These are phyloP conservation scores for Aspergillus coremiiformis DNA, from an alignment of 495 filamentous ascomycete genomes.

Conservation along the genomic window DNA sequence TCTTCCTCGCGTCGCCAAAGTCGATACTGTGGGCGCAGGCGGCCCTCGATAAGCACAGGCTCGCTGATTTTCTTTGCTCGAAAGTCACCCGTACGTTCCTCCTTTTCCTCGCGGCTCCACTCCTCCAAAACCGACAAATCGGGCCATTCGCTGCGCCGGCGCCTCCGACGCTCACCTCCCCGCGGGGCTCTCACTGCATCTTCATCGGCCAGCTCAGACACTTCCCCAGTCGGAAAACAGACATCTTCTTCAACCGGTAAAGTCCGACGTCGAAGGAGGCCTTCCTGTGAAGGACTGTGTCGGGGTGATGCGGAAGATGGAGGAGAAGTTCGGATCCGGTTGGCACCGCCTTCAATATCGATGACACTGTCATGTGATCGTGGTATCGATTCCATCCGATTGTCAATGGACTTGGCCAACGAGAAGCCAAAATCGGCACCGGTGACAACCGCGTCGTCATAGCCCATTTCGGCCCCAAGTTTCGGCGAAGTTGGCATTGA, in stretches of 20 bases:
- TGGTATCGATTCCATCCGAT: conserved; percentile 26
- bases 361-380: conserved; percentile 46
- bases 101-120: conserved; percentile 87
- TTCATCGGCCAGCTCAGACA: conserved; percentile 75
- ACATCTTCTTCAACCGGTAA: conserved; percentile 75
- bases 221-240: conserved; percentile 76
- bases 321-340: conserved; percentile 19
- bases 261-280: conserved; percentile 42
- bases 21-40: conserved; percentile 70
- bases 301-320: conserved; percentile 28
- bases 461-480: conserved; percentile 54
- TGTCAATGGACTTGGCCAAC: conserved; percentile 26
- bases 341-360: conserved; percentile 47
- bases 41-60: conserved; percentile 81
- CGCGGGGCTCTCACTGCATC: conserved; percentile 43
- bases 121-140: conserved; percentile 74
- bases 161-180: conserved; percentile 46
- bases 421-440: conserved; percentile 40
- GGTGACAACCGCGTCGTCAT: conserved; percentile 70
- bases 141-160: conserved; percentile 53
- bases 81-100: conserved; percentile 77
- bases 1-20: conserved; percentile 84
- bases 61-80: conserved; percentile 89
- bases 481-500: conserved; percentile 77
- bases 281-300: conserved; percentile 27